Evolutionary conservation across 305 asterid genomes (phyloP).

Genomic region (Fraxinus paxiana): DNA sequence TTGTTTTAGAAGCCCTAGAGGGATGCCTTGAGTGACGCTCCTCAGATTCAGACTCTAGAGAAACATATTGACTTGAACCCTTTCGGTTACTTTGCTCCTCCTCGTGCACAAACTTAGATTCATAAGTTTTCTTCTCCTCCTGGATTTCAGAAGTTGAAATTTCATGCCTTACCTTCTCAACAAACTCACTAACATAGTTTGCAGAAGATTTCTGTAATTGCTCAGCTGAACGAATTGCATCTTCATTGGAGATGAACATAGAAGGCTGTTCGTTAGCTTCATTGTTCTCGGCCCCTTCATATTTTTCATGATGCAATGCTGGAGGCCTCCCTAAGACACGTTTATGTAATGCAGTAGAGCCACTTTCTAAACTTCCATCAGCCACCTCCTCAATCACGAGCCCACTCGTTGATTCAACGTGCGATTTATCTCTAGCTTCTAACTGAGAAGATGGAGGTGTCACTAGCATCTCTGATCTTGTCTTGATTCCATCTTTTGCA

Average conservation of each 20-base stretch:
- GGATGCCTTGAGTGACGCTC: constrained; percentile 37
- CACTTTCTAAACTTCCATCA: constrained; percentile 24
- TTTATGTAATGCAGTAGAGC: constrained; percentile 22
- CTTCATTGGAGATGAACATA: constrained; percentile 31
- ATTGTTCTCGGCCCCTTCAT: constrained; percentile 21
- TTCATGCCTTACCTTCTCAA: constrained; percentile 50
- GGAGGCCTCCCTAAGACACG: constrained; percentile 26
- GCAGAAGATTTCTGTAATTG: constrained; percentile 57
- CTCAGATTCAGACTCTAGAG: constrained; percentile 44
- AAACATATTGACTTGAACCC: constrained; percentile 18
- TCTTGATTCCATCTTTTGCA: constrained; percentile 29
- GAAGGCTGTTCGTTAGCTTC: constrained; percentile 30
- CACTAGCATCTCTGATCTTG: constrained; percentile 26
- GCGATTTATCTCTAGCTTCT: constrained; percentile 26
- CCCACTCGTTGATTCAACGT: constrained; percentile 26
- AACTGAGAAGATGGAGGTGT: constrained; percentile 34
- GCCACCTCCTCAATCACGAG: constrained; percentile 26
- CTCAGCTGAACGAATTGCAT: constrained; percentile 59
- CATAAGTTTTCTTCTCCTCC: constrained; percentile 38
- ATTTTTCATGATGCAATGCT: constrained; percentile 25
- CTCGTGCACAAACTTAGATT: constrained; percentile 34
- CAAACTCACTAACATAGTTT: constrained; percentile 54
- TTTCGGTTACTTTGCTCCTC: constrained; percentile 29
- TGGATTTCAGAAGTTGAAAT: constrained; percentile 48
- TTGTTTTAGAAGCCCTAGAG: constrained; percentile 39